A percentile compares a stretch with the other conserved stretches of the same genome.
These are phyloP conservation scores for Hawksworthiomyces lignivorus DNA, from an alignment of 2,329 filamentous ascomycete species.

Conservation along the genomic window DNA sequence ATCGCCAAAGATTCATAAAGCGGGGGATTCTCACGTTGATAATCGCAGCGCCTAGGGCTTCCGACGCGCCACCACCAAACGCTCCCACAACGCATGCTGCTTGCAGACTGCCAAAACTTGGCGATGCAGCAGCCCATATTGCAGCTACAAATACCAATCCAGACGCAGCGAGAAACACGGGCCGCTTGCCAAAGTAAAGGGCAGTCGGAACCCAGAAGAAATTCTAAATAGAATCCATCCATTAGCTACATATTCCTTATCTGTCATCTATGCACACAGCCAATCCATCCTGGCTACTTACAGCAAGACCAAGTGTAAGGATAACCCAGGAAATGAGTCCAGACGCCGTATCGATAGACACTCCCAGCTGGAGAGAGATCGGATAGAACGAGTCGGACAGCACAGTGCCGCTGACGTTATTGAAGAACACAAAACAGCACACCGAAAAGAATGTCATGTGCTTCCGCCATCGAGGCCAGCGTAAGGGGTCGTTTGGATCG, in stretches of 20 bases:
- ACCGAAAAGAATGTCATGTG: neutral
- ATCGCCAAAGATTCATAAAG: too few relatives aligned
- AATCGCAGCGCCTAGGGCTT: neutral
- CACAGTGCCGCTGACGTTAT: neutral
- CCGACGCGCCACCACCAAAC: neutral
- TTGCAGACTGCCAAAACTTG: neutral
- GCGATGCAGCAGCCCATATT: neutral
- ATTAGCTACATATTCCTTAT: too few relatives aligned
- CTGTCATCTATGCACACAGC: neutral
- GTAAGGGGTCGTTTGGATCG: neutral
- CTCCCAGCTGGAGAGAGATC: too few relatives aligned
- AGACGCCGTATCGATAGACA: too few relatives aligned
- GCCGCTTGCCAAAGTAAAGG: slow-evolving; percentile 2
- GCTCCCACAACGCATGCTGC: neutral
- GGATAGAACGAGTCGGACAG: too few relatives aligned
- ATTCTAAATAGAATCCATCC: too few relatives aligned
- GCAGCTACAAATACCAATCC: neutral
- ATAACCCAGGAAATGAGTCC: too few relatives aligned
- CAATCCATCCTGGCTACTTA: too few relatives aligned
- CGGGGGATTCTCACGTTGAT: neutral
- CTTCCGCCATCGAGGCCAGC: neutral
- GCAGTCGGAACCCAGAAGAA: neutral
- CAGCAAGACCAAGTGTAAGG: neutral
- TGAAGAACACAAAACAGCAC: neutral
- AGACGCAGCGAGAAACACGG: neutral